Evolutionary conservation across 768 basidiomycete species (phyloP).

Genomic region (Antrodiella citrinella): DNA sequence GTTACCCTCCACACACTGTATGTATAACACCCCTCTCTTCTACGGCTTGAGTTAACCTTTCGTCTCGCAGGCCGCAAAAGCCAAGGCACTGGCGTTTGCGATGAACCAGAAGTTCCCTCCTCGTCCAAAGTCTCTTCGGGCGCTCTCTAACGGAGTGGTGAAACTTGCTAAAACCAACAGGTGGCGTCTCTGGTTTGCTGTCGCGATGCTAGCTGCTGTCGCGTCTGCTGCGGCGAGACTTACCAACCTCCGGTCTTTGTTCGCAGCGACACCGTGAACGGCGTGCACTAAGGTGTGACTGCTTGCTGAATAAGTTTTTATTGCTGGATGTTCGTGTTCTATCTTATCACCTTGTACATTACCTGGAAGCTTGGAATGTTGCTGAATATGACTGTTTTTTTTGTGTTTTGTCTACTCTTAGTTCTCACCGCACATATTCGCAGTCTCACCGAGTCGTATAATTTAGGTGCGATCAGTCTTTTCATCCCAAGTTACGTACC

Average conservation of each 20-base stretch:
- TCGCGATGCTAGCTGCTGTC: slow-evolving; percentile 36
- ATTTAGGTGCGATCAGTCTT: no score
- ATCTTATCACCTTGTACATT: no score
- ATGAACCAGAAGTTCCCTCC: slow-evolving; percentile 5
- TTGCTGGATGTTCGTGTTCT: no score
- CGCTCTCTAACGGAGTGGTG: background rate
- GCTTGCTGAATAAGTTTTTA: no score
- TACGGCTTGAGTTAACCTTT: background rate
- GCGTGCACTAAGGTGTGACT: no score
- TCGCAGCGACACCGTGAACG: background rate
- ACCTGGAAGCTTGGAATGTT: no score
- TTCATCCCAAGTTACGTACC: no score
- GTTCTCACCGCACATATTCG: no score
- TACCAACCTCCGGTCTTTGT: background rate
- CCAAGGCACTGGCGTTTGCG: slow-evolving; percentile 11
- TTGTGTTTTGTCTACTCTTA: no score
- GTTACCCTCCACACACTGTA: slow-evolving; percentile 33
- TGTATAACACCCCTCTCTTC: slow-evolving; percentile 5
- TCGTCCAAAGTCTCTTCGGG: background rate
- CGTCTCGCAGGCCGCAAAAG: slow-evolving; percentile 13
- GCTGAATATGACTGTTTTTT: no score
- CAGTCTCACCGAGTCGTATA: no score
- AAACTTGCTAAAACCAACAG: slow-evolving; percentile 6
- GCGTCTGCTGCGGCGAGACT: slow-evolving; percentile 11
- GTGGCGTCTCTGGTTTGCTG: slow-evolving; percentile 21